These are phyloP conservation scores for Lanmaoa pseudosensibilis DNA, from an alignment of 768 basidiomycete genomes.

Conservation along the genomic window DNA sequence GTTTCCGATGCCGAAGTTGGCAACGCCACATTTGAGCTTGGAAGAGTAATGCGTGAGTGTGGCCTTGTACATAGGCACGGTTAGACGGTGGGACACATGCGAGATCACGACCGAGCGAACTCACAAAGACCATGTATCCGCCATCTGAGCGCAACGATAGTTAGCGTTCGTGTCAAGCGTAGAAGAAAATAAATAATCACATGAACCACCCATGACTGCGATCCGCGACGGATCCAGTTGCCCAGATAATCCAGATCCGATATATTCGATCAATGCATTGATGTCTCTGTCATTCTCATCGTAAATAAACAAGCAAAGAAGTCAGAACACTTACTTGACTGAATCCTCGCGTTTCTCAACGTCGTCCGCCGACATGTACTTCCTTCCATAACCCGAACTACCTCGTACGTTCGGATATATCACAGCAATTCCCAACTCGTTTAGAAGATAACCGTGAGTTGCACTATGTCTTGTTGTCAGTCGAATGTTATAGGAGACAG, in stretches of 20 bases:
- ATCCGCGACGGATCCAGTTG: conserved; percentile 39
- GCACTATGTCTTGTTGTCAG: conserved; percentile 20
- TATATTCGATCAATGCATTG: conserved; percentile 37
- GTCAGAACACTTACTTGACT: conserved; percentile 34
- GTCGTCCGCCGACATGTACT: conserved; percentile 40
- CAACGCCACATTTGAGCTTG: conserved; percentile 41
- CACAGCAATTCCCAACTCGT: conserved; percentile 41
- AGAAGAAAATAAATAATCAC: conserved; percentile 21
- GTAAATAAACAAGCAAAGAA: not conserved
- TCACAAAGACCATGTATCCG: conserved; percentile 42
- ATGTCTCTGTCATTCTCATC: conserved; percentile 34
- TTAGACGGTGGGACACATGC: not conserved
- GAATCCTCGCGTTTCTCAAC: conserved; percentile 45
- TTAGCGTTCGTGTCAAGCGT: not conserved
- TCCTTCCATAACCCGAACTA: conserved; percentile 43
- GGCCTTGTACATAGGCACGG: conserved; percentile 28
- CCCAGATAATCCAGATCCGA: conserved; percentile 31
- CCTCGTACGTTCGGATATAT: conserved; percentile 46
- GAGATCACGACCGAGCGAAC: conserved; percentile 6
- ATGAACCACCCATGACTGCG: conserved; percentile 44
- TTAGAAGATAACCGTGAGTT: conserved; percentile 43
- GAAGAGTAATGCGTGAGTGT: conserved; percentile 42
- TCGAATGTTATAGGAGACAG: not conserved
- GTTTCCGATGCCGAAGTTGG: conserved; percentile 42
- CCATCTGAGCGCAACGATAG: conserved; percentile 28